Evolutionary conservation across 805 yeast genomes (phyloP), one percentile per base, ranked within the genome.

Genomic region (Danielozyma ontarioensis): DNA sequence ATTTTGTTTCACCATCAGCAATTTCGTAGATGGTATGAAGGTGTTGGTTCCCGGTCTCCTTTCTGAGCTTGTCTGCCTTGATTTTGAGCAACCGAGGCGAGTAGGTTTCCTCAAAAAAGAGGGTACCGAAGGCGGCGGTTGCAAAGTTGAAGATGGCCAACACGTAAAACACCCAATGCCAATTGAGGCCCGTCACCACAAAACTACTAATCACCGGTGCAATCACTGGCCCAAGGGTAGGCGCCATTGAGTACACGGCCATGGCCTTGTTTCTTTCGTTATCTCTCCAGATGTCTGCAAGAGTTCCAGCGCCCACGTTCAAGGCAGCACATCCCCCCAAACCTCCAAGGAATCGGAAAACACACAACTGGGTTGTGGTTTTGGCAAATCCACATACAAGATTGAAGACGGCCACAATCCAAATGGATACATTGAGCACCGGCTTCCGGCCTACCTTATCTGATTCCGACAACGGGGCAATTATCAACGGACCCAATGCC

Each of bases 111-210:
- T 40, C 42, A 38, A 52, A 55, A 25, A 60, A 46, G 2, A 61
- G 18, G 5, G 59, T 46, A 2, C 63, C 65, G 7, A 54, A 17
- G 2, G 55, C 17, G 1, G 67, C 67, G 12, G 59, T 57, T 1
- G 43, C 48, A 4, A 57, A 64, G 35, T 63, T 63, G 31, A 61
- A 57, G 2, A 60, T 60, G 25, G 60, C 43, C 21, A 63, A 44
- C 3, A 63, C 57, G 25, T 51, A 57, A 25, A 62, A 55, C 4
- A 57, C 57, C 68, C 68, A 63, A 32, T 61, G 51, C 68, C 68
- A 63, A 5, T 50, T 43, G 25, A 42, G 35, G 12, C 54, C 46
- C 28, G 53, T 49, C 11, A 60, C 63, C 13, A 63, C 54, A 29
- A 50, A 63, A 1, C 65, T 63, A 2, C 65, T 55, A 16, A 63